A percentile compares a stretch with the other conserved stretches of the same genome.
phyloP scores from a whole-genome alignment of 345 rosid species.

The Eucalyptus tenuipes region DNA sequence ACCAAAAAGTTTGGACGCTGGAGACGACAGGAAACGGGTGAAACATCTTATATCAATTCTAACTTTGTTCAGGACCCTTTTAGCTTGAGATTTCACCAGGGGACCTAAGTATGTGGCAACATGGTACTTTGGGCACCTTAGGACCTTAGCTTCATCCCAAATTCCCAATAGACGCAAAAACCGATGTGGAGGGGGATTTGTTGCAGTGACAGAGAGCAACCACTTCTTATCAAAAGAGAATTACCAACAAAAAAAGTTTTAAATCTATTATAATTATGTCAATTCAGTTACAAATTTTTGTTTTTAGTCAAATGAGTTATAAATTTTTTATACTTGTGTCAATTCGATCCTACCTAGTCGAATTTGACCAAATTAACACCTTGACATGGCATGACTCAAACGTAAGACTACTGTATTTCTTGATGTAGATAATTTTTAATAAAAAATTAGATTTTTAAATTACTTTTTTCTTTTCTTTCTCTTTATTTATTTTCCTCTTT shows the following conservation, averaged over 20 bases:
- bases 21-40: neutral
- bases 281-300: fast-evolving
- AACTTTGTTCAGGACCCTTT: neutral
- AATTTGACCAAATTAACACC: fast-evolving
- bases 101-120: neutral
- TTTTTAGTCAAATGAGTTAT: fast-evolving
- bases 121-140: neutral
- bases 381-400: fast-evolving
- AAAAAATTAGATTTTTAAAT: no score
- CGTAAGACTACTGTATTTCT: no score
- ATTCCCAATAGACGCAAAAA: neutral
- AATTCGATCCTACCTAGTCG: fast-evolving
- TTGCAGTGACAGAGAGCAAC: neutral
- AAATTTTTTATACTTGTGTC: fast-evolving
- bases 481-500: no score
- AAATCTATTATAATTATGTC: no score
- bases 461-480: fast-evolving
- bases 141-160: neutral
- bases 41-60: neutral
- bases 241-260: no score
- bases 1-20: neutral
- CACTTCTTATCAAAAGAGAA: neutral
- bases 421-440: no score
- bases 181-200: neutral
- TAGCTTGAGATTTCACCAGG: neutral